Conservation (phyloP, 352 stramenopile genomes). For the Aphanomyces euteiches region DNA sequence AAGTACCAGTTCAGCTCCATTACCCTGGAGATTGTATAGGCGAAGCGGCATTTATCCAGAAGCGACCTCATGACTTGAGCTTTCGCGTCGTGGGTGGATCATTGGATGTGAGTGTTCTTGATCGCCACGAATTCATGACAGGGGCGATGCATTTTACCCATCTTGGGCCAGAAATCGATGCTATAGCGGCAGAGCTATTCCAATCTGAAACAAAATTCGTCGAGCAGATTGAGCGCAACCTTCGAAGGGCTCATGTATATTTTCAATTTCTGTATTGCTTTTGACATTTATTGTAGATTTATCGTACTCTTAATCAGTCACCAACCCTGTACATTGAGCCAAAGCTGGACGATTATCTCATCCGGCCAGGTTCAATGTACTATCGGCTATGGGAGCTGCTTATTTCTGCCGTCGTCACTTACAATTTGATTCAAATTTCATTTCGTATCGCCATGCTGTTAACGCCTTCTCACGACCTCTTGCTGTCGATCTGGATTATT, state of each 20-base stretch:
- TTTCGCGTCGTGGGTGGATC: constrained; percentile 11
- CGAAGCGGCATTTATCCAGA: constrained; percentile 10
- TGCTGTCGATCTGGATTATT: constrained; percentile 33
- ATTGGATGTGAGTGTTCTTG: constrained; percentile 16
- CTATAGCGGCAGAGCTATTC: neutral
- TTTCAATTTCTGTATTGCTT: neutral
- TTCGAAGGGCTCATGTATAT: constrained; percentile 3
- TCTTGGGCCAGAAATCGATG: neutral
- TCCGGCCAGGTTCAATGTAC: neutral
- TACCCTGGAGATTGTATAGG: constrained; percentile 19
- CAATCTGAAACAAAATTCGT: neutral
- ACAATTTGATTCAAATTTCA: constrained; percentile 43
- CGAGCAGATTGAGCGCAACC: neutral
- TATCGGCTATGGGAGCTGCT: constrained; percentile 36
- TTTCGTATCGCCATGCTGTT: constrained; percentile 33
- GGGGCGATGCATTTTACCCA: neutral
- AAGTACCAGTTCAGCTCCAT: neutral
- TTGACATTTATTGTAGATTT: neutral
- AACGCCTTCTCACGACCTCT: constrained; percentile 28
- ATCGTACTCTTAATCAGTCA: constrained; percentile 6
- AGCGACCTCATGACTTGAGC: neutral
- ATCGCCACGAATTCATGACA: constrained; percentile 2
- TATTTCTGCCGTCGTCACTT: constrained; percentile 34
- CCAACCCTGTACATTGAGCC: constrained; percentile 10
- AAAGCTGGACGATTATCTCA: neutral